Percentiles rank a stretch among this genome's conserved stretches.
Conservation (phyloP, 2,329 filamentous ascomycete genomes). For the Fusarium duplospermum region DNA sequence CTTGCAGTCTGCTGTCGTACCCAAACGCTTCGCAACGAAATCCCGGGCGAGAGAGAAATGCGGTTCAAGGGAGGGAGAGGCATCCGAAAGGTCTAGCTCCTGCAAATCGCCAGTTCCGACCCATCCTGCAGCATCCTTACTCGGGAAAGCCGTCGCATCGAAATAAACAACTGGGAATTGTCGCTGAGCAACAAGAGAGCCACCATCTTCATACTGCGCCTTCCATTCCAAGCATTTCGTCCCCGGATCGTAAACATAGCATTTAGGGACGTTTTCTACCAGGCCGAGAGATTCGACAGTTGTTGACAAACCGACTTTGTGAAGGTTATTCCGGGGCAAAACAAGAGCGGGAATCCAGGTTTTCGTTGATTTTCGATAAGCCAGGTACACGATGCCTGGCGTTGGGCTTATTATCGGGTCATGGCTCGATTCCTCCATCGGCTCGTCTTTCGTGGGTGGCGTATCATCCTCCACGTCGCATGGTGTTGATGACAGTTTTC, state of each 20-base stretch:
- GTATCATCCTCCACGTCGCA: background rate
- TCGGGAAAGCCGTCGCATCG: background rate
- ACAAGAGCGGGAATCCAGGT: conserved; percentile 10
- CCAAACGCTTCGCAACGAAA: background rate
- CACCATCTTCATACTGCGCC: background rate
- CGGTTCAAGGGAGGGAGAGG: background rate
- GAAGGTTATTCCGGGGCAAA: background rate
- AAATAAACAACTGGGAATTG: conserved; percentile 4
- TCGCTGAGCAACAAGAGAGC: background rate
- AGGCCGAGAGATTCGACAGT: conserved; percentile 8
- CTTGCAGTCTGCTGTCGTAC: background rate
- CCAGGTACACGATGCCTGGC: conserved; percentile 4
- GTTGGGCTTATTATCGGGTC: background rate
- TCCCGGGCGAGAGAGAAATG: background rate
- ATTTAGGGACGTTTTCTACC: conserved; percentile 4
- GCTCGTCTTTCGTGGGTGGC: background rate
- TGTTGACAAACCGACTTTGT: background rate
- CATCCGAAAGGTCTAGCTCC: background rate
- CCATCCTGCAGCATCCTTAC: background rate
- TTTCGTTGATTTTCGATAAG: conserved; percentile 7
- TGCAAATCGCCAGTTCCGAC: background rate
- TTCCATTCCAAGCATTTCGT: background rate
- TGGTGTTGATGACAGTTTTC: background rate
- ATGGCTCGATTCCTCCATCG: background rate
- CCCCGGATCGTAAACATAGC: background rate